Percentiles rank a stretch among this genome's conserved stretches.
Evolutionary conservation across 495 filamentous ascomycete genomes (phyloP).

Genomic region (Podospora conica): DNA sequence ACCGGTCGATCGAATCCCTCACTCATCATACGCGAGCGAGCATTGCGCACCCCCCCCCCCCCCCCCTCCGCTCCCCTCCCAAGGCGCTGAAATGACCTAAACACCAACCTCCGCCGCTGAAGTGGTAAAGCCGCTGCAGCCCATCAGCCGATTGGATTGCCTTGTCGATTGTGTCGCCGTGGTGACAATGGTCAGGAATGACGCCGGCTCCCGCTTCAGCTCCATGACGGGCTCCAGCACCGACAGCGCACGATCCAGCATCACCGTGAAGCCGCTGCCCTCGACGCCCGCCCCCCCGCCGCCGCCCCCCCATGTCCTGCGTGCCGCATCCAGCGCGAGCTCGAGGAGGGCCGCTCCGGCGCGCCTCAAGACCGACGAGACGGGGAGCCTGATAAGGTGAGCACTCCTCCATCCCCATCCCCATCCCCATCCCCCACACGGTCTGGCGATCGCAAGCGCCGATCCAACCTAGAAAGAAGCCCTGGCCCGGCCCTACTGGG

Average conservation of each 20-base stretch:
- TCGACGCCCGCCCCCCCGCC: constrained; percentile 43
- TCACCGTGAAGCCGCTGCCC: constrained; percentile 49
- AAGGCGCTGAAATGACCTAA: constrained; percentile 25
- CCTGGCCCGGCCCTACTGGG: constrained; percentile 12
- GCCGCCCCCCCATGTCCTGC: constrained; percentile 37
- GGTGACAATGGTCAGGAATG: constrained; percentile 55
- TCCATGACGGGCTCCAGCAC: constrained; percentile 57
- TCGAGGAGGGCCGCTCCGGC: constrained; percentile 46
- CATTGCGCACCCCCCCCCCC: not conserved
- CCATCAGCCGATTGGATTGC: constrained; percentile 12
- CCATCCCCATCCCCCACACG: not conserved
- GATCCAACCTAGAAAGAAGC: not conserved
- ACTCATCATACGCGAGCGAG: not conserved
- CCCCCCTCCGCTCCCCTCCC: not conserved
- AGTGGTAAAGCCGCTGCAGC: constrained; percentile 26
- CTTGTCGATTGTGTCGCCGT: constrained; percentile 21
- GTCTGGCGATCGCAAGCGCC: not conserved
- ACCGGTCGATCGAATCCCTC: not conserved
- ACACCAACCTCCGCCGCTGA: constrained; percentile 6
- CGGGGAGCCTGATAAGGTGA: constrained; percentile 39
- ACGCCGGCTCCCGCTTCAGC: constrained; percentile 51
- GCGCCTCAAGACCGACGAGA: constrained; percentile 51
- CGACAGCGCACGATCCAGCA: constrained; percentile 52
- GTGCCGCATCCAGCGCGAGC: constrained; percentile 28
- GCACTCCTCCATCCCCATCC: constrained; percentile 12